A percentile compares a stretch with the other conserved stretches of the same genome.
phyloP scores from a whole-genome alignment of 2,329 filamentous ascomycete genomes.

The Cladophialophora yegresii region DNA sequence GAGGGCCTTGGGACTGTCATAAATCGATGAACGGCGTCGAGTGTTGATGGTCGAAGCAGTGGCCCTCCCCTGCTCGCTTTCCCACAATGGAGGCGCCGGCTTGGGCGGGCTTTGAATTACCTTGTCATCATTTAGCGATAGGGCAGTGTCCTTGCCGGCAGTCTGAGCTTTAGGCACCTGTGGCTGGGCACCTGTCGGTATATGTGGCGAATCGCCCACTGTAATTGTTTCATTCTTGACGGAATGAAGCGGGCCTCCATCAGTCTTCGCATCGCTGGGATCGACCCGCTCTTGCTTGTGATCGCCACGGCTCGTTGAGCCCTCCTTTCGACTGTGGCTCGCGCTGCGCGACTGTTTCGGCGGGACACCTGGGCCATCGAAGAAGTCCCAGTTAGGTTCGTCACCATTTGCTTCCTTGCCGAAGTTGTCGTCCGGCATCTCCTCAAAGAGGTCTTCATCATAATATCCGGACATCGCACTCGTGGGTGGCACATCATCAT shows the following conservation, averaged over 20 bases:
- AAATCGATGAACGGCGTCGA: conserved; percentile 35
- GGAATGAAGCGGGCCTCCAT: neutral
- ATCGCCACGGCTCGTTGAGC: neutral
- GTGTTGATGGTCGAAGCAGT: neutral
- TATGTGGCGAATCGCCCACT: neutral
- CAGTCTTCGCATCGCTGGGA: neutral
- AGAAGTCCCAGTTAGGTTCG: conserved; percentile 64
- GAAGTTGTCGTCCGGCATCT: conserved; percentile 58
- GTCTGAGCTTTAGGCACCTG: neutral
- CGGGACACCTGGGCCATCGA: conserved; percentile 53
- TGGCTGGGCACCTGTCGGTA: neutral
- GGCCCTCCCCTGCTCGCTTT: conserved; percentile 9
- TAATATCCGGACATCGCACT: conserved; percentile 44
- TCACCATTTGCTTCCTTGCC: conserved; percentile 60
- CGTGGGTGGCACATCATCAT: conserved; percentile 15
- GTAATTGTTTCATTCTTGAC: neutral
- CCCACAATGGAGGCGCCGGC: conserved; percentile 14
- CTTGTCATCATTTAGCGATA: neutral
- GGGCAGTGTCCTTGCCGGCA: neutral
- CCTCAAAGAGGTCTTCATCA: conserved; percentile 61
- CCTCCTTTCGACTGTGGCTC: conserved; percentile 6
- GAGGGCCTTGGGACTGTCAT: conserved; percentile 15
- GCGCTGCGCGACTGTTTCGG: conserved; percentile 11
- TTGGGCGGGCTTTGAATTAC: neutral
- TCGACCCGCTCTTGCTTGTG: neutral